Conservation (phyloP, 768 basidiomycete species). For the Mycena alexandri region DNA sequence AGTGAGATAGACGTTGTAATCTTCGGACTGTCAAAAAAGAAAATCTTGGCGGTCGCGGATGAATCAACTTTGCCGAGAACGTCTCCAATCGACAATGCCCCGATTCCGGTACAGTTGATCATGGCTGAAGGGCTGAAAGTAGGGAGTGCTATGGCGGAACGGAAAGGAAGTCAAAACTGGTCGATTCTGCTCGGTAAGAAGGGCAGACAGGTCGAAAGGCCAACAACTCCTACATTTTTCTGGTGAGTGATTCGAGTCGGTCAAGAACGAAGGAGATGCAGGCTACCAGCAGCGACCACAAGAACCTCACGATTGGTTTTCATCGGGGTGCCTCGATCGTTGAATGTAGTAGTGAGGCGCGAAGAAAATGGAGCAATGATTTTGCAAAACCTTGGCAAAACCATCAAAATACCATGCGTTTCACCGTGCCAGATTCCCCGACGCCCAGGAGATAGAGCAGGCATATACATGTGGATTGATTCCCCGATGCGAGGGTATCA, state of each 20-base stretch:
- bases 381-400: too few species aligned
- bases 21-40: conserved; percentile 17
- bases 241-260: too few species aligned
- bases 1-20: conserved; percentile 59
- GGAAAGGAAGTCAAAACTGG: conserved; percentile 17
- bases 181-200: conserved; percentile 19
- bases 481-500: too few species aligned
- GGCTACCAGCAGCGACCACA: conserved; percentile 29
- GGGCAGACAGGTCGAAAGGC: conserved; percentile 16
- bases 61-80: conserved; percentile 60
- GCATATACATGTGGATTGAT: too few species aligned
- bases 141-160: background rate
- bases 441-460: too few species aligned
- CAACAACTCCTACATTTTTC: conserved; percentile 28
- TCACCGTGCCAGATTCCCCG: too few species aligned
- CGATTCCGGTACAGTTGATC: conserved; percentile 42
- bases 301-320: conserved; percentile 3
- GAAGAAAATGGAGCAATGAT: too few species aligned
- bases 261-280: background rate
- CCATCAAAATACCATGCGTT: too few species aligned
- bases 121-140: conserved; percentile 19
- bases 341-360: too few species aligned
- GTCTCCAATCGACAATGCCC: conserved; percentile 67
- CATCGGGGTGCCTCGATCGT: too few species aligned
- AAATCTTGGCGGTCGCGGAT: background rate